These are phyloP conservation scores for Bolboschoenoplectus hybrid DNA, from an alignment of 202 grass and related monocot genomes.

Conservation along the genomic window DNA sequence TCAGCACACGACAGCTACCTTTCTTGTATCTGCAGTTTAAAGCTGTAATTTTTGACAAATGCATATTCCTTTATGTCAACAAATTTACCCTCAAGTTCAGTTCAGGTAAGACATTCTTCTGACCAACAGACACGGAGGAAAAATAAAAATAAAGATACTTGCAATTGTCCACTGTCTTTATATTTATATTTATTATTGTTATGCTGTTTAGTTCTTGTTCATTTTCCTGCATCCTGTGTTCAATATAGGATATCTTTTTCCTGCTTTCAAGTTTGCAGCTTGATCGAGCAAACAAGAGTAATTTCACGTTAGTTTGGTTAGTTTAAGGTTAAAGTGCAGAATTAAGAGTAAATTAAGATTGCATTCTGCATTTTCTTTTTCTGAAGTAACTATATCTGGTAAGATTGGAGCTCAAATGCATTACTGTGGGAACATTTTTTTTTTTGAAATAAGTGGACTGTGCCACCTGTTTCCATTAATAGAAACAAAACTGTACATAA, in stretches of 20 bases:
- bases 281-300: not conserved
- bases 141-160: not conserved
- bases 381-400: not conserved
- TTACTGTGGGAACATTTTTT: too few relatives aligned
- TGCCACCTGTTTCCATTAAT: too few relatives aligned
- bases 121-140: not conserved
- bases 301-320: too few relatives aligned
- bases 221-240: not conserved
- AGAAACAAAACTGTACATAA: too few relatives aligned
- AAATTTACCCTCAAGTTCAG: not conserved
- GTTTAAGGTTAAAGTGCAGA: too few relatives aligned
- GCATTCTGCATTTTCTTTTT: not conserved
- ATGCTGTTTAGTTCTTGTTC: not conserved
- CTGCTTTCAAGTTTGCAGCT: not conserved
- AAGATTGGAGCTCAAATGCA: not conserved
- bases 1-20: not conserved
- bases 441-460: too few relatives aligned
- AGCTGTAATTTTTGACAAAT: not conserved
- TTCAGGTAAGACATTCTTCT: not conserved
- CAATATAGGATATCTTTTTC: not conserved
- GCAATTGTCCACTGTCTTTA: not conserved
- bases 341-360: too few relatives aligned
- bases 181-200: not conserved
- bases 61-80: not conserved
- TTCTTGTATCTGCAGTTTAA: not conserved